Evolutionary conservation across 2,329 filamentous ascomycete genomes (phyloP).

Genomic region (Monosporascus cannonballus): DNA sequence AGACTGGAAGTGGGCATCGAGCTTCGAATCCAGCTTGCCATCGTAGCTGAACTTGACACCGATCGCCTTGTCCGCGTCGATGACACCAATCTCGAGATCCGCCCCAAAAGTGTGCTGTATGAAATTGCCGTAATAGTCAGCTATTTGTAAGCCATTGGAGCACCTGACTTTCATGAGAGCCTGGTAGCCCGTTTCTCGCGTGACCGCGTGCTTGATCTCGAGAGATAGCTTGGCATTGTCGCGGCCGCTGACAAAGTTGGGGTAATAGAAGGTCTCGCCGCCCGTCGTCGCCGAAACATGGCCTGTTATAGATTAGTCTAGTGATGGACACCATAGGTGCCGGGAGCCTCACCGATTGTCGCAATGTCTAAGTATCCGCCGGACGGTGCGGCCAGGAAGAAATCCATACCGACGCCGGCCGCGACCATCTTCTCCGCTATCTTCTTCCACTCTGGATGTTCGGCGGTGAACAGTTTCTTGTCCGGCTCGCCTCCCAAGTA

Average conservation of each 20-base stretch:
- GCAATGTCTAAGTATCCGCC: slow-evolving; percentile 91
- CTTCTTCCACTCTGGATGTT: slow-evolving; percentile 84
- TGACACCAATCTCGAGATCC: slow-evolving; percentile 86
- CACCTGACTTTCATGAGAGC: slow-evolving; percentile 97
- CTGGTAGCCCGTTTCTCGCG: slow-evolving; percentile 88
- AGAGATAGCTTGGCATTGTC: slow-evolving; percentile 78
- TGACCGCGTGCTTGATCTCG: slow-evolving; percentile 82
- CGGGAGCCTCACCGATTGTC: slow-evolving; percentile 64
- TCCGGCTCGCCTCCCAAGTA: slow-evolving; percentile 81
- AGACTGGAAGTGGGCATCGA: slow-evolving; percentile 96
- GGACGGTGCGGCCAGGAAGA: slow-evolving; percentile 87
- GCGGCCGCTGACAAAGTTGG: slow-evolving; percentile 85
- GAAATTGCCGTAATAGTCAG: slow-evolving; percentile 94
- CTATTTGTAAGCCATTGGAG: slow-evolving; percentile 90
- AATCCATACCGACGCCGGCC: slow-evolving; percentile 80
- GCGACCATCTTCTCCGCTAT: slow-evolving; percentile 82
- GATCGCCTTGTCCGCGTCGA: slow-evolving; percentile 91
- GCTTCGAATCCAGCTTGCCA: slow-evolving; percentile 91
- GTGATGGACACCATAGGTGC: background rate
- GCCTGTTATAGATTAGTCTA: slow-evolving; percentile 38
- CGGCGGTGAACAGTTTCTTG: slow-evolving; percentile 85
- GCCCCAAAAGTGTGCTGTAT: slow-evolving; percentile 92
- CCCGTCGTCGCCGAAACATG: slow-evolving; percentile 85
- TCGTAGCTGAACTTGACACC: slow-evolving; percentile 91
- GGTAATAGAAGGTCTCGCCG: slow-evolving; percentile 93